Conservation (phyloP, 768 basidiomycete species). For the Tricholoma flavovirens region DNA sequence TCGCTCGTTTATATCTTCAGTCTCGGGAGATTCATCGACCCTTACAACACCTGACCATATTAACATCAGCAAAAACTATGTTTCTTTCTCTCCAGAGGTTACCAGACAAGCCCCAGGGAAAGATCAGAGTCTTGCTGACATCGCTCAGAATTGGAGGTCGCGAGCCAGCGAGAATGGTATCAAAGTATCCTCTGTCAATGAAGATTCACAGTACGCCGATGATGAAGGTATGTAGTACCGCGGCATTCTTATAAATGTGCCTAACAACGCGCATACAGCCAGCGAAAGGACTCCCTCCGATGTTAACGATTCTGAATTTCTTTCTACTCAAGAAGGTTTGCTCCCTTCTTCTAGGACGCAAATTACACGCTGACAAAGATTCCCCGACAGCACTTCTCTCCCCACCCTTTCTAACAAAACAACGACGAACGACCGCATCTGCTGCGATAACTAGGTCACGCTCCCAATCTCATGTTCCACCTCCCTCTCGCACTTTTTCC, state of each 20-base stretch:
- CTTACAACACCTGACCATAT: slow-evolving; percentile 57
- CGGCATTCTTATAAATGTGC: slow-evolving; percentile 11
- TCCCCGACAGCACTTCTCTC: slow-evolving; percentile 45
- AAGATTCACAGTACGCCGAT: slow-evolving; percentile 41
- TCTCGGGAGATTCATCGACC: slow-evolving; percentile 45
- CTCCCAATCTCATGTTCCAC: slow-evolving; percentile 50
- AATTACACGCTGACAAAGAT: slow-evolving; percentile 14
- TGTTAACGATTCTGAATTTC: slow-evolving; percentile 40
- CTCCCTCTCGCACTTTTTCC: slow-evolving; percentile 26
- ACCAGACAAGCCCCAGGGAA: slow-evolving; percentile 20
- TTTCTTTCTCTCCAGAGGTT: slow-evolving; percentile 43
- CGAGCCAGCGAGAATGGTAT: slow-evolving; percentile 69
- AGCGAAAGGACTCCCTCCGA: slow-evolving; percentile 47
- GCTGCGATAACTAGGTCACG: slow-evolving; percentile 40
- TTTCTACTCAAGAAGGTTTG: slow-evolving; percentile 47
- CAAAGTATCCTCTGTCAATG: slow-evolving; percentile 48
- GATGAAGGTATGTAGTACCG: slow-evolving; percentile 39
- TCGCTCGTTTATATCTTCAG: slow-evolving; percentile 53
- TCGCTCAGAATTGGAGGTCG: slow-evolving; percentile 66
- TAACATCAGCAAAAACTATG: slow-evolving; percentile 33
- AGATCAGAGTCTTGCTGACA: slow-evolving; percentile 51
- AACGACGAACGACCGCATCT: slow-evolving; percentile 21
- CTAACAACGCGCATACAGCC: slow-evolving; percentile 43
- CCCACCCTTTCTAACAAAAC: slow-evolving; percentile 49
- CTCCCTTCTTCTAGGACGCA: not conserved